Percentiles rank a stretch among this genome's conserved stretches.
Conservation (phyloP, 116 monocot genomes). For the Cymodocea nodosa region DNA sequence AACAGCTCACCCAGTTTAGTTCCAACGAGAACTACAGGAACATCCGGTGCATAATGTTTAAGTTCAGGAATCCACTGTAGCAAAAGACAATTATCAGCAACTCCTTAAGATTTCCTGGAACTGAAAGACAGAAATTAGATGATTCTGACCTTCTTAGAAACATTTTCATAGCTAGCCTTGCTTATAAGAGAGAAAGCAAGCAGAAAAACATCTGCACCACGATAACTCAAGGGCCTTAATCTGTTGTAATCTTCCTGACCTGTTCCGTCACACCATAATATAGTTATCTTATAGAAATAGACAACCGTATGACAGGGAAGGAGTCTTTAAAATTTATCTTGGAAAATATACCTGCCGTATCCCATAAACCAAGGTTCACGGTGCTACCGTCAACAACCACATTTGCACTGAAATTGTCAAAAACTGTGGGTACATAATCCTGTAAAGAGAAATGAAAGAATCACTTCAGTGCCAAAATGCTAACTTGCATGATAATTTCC, state of each 20-base stretch:
- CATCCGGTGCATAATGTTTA: slow-evolving; percentile 56
- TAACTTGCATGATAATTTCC: too few species aligned
- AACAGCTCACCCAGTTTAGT: slow-evolving; percentile 53
- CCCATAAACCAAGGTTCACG: slow-evolving; percentile 75
- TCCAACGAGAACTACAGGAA: slow-evolving; percentile 72
- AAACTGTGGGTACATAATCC: slow-evolving; percentile 83
- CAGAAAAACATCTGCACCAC: slow-evolving; percentile 80
- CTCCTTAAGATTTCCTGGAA: too few species aligned
- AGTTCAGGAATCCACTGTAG: slow-evolving; percentile 73
- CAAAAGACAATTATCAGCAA: background rate
- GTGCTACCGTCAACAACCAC: slow-evolving; percentile 68
- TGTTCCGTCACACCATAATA: background rate
- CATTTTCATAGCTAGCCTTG: slow-evolving; percentile 85
- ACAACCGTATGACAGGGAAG: too few species aligned
- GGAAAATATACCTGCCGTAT: slow-evolving; percentile 50
- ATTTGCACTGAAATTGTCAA: slow-evolving; percentile 85
- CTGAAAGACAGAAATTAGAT: too few species aligned
- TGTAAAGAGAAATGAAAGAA: slow-evolving; percentile 6
- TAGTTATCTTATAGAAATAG: too few species aligned
- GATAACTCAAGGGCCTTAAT: slow-evolving; percentile 47
- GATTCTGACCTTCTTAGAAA: slow-evolving; percentile 50
- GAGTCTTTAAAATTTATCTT: too few species aligned
- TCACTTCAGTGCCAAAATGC: too few species aligned
- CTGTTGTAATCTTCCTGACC: slow-evolving; percentile 3
- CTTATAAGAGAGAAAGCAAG: slow-evolving; percentile 79